Evolutionary conservation across 495 filamentous ascomycete genomes (phyloP), one percentile per base, ranked within the genome.

Genomic region (Aspergillus wentii): DNA sequence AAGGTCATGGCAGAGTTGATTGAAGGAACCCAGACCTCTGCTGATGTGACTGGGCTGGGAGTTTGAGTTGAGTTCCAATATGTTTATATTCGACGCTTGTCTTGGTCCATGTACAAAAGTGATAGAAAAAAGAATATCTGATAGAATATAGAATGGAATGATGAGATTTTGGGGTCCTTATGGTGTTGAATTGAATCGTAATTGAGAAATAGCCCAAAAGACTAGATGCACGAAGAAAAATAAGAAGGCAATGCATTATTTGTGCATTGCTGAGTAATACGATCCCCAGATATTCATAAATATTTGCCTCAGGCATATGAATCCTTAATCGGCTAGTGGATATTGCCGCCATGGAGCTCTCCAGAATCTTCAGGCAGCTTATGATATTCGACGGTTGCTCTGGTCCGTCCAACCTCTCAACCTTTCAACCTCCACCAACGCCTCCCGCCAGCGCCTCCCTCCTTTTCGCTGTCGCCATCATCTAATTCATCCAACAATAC

Each of bases 1-100:
- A 71, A 69, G 33, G 72, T 82, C n/a, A 51, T 85, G 48, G 74
- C 74, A 3, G 75, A 82, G 59, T 69, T 86, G 74, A 64, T 81
- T 9, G 57, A 68, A 45, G 78, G 77, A 2, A 49, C 61, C 33
- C 44, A 53, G 34, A 54, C 66, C 11, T 71, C 64, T 25, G 74
- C 59, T 1, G 74, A 78, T 61, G 58, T 85, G 21, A 62, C 57
- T 18, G 53, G 54, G 4, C 46, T 80, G 34, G 61, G 56, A 1
- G 37, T 73, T 18, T 42, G 46, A 21, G 20, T 14, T 14, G 35
- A 40, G 21, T 35, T 35, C 7, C 29, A 30, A 20, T 7, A 46
- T n/a, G 19, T 18, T 30, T 27, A 32, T 23, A 20, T 9, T 23
- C 4, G 22, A 32, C n/a, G n/a, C n/a, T n/a, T n/a, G n/a, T n/a